Percentiles rank a stretch among this genome's conserved stretches.
Conservation (phyloP, 768 basidiomycete species). For the Suillus subluteus region DNA sequence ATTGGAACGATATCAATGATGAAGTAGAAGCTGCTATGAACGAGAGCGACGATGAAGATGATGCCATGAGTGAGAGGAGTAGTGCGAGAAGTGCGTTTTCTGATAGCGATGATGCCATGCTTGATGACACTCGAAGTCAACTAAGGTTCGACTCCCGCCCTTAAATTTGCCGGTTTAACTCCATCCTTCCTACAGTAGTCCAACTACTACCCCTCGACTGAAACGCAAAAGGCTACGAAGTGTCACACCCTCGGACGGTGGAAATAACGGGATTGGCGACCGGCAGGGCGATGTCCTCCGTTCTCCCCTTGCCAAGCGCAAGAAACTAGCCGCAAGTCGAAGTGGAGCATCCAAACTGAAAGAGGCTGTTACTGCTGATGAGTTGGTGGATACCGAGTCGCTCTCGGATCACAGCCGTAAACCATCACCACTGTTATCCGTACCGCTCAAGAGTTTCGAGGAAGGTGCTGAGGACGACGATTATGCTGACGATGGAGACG, state of each 20-base stretch:
- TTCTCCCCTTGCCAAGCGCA: constrained; percentile 81
- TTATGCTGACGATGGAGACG: constrained; percentile 53
- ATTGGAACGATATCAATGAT: constrained; percentile 84
- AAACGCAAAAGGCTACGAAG: constrained; percentile 76
- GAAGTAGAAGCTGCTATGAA: constrained; percentile 89
- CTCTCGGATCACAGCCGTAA: constrained; percentile 15
- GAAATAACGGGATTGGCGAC: constrained; percentile 35
- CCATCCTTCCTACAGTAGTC: constrained; percentile 33
- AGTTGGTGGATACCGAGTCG: constrained; percentile 35
- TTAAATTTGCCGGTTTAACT: constrained; percentile 25
- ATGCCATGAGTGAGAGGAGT: constrained; percentile 42
- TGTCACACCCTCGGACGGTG: constrained; percentile 68
- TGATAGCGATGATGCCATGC: constrained; percentile 52
- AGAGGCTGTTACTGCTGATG: constrained; percentile 62
- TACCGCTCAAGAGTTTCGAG: constrained; percentile 28
- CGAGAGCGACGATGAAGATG: constrained; percentile 66
- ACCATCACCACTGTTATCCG: constrained; percentile 15
- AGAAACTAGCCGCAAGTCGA: constrained; percentile 70
- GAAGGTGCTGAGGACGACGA: constrained; percentile 47
- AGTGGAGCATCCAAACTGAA: constrained; percentile 70
- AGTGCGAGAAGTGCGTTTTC: constrained; percentile 48
- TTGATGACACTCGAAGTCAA: constrained; percentile 53
- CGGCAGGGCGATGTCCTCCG: constrained; percentile 48
- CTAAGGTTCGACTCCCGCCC: constrained; percentile 39
- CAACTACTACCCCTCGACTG: constrained; percentile 42